Percentiles rank a stretch among this genome's conserved stretches.
Conservation (phyloP, 2,329 filamentous ascomycete genomes). For the Trematosphaeria pertusa region DNA sequence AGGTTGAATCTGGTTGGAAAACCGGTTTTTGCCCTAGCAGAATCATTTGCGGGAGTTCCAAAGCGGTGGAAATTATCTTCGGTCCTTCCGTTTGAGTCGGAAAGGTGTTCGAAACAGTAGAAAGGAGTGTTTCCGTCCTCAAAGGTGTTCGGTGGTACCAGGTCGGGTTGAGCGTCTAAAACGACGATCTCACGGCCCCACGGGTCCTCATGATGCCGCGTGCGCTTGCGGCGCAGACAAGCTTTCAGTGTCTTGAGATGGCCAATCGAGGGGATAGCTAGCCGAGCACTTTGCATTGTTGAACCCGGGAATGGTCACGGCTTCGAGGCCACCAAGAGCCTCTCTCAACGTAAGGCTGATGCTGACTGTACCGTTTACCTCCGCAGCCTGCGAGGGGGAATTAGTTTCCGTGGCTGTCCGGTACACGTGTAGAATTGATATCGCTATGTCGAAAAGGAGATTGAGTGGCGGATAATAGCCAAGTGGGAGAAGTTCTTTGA, state of each 20-base stretch:
- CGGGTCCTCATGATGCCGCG: background rate
- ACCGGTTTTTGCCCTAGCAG: background rate
- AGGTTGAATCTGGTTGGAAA: background rate
- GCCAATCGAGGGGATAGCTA: background rate
- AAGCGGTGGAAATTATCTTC: background rate
- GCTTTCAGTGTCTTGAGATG: slow-evolving; percentile 1
- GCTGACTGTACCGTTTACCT: background rate
- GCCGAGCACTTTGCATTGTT: background rate
- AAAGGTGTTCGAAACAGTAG: background rate
- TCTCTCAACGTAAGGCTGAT: background rate
- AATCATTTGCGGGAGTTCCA: background rate
- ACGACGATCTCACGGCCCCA: slow-evolving; percentile 13
- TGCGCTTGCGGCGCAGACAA: slow-evolving; percentile 4
- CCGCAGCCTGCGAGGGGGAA: background rate
- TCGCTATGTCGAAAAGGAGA: too few relatives aligned
- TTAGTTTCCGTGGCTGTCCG: too few relatives aligned
- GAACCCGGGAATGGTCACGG: background rate
- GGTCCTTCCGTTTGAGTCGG: background rate
- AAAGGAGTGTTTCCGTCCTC: background rate
- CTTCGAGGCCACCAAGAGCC: background rate
- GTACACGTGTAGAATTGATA: background rate
- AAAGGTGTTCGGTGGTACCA: slow-evolving; percentile 6
- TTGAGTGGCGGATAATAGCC: too few relatives aligned
- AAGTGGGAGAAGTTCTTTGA: too few relatives aligned
- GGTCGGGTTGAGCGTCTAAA: slow-evolving; percentile 5